Percentiles rank a stretch among this genome's conserved stretches.
phyloP scores from a whole-genome alignment of 305 asterid species.

The Ilex paraguariensis region DNA sequence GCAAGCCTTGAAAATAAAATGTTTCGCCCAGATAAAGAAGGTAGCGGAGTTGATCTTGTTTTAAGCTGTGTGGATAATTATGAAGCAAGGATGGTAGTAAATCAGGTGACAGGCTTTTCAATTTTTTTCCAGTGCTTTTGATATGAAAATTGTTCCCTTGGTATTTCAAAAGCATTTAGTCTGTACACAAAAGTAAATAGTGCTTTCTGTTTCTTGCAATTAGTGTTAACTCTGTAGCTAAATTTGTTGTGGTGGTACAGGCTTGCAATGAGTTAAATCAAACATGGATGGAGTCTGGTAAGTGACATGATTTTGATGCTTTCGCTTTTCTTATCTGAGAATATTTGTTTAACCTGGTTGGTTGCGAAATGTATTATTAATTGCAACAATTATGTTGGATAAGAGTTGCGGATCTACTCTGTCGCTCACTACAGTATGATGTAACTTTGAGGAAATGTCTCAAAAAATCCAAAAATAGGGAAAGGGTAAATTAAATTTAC shows the following conservation, averaged over 20 bases:
- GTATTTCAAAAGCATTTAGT: no score
- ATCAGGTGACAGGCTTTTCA: constrained; percentile 58
- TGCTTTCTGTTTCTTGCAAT: no score
- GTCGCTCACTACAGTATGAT: no score
- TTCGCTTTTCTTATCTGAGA: constrained; percentile 6
- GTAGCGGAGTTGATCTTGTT: constrained; percentile 82
- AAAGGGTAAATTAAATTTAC: no score
- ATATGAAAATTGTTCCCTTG: no score
- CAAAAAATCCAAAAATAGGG: no score
- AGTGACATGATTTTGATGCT: constrained; percentile 13
- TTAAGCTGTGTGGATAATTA: constrained; percentile 98
- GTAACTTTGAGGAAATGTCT: no score
- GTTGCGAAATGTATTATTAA: neutral
- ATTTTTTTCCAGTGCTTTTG: neutral
- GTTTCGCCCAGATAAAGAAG: constrained; percentile 66
- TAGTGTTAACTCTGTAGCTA: neutral
- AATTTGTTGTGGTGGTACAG: constrained; percentile 40
- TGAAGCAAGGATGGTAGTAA: constrained; percentile 99
- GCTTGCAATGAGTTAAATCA: constrained; percentile 95
- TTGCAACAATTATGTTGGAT: constrained; percentile 2
- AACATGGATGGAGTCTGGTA: constrained; percentile 99
- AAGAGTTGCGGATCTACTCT: no score
- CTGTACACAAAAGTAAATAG: no score
- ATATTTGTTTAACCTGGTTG: constrained; percentile 1
- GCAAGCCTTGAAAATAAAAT: constrained; percentile 73